Evolutionary conservation across 352 stramenopile genomes (phyloP), one percentile per base, ranked within the genome.

Genomic region (Poterioochromonas sp.): DNA sequence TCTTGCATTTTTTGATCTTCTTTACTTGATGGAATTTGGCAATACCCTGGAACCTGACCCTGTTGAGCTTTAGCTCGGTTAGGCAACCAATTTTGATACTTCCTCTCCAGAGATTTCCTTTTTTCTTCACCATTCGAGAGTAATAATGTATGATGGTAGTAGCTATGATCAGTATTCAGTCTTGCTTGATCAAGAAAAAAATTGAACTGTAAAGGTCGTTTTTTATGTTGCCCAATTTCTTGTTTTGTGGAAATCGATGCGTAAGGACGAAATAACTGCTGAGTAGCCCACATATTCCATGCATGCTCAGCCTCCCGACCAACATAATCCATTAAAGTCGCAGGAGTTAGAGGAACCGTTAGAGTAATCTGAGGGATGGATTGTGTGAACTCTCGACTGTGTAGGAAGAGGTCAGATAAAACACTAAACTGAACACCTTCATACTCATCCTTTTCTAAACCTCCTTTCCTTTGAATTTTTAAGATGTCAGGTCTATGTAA

Each of bases 231-330:
- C 5, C 58, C 58, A 5, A 43, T 22, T 15, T 26, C 8, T 1
- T 11, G 29, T 29, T 47, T 3, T 22, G 39, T 29, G 8, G 15
- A 71, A 22, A 43, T 26, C 26, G 15, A 8, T 5, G 29, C 34
- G 32, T 71, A 71, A 15, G 2, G 1, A 11, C 32, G 18, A 5
- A 71, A 47, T 3, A 71, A 12, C 5, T 44, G 15, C 11, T 44
- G n/a, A 15, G 62, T 44, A 47, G 62, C 62, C 62, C 62, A 71
- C 5, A 71, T 44, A 29, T 71, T 71, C 34, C 39, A 71, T 8
- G 5, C 32, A 22, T 44, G 8, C 62, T 71, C 62, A 26, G 62
- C 62, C 32, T 71, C 62, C 20, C 62, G n/a, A 41, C 62, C 62
- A 5, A 71, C 32, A n/a, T 22, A 43, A 29, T 71, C 62, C 12